These are phyloP conservation scores for Thalassiosira mediterranea DNA, from an alignment of 352 stramenopile genomes.

Conservation along the genomic window DNA sequence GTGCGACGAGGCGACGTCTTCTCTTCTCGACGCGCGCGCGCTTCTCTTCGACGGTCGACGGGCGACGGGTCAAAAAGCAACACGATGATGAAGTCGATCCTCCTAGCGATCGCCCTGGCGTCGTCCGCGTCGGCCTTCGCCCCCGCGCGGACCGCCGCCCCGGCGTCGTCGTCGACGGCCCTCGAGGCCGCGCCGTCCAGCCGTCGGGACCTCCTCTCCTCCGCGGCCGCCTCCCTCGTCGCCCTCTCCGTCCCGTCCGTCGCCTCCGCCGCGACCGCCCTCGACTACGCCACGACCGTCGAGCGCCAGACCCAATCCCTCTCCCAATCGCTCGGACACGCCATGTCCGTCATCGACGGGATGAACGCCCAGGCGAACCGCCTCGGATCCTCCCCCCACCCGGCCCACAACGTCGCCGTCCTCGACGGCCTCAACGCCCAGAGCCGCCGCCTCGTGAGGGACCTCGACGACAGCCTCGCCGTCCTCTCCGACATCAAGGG, in stretches of 20 bases:
- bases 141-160: background rate
- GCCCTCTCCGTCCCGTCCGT: background rate
- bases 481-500: conserved; percentile 30
- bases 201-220: conserved; percentile 24
- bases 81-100: background rate
- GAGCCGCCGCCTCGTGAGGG: conserved; percentile 16
- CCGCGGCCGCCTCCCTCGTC: background rate
- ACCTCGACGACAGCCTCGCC: conserved; percentile 22
- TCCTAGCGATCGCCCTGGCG: background rate
- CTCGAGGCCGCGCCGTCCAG: background rate
- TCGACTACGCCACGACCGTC: conserved; percentile 18
- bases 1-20: too few species aligned
- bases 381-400: conserved; percentile 7
- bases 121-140: background rate
- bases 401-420: conserved; percentile 23
- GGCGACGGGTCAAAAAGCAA: too few species aligned
- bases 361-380: conserved; percentile 41
- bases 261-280: background rate
- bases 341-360: conserved; percentile 39
- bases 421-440: conserved; percentile 44
- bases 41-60: too few species aligned
- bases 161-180: background rate
- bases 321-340: conserved; percentile 43
- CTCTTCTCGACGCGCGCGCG: too few species aligned
- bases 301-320: conserved; percentile 30